Percentiles rank a stretch among this genome's conserved stretches.
Conservation (phyloP, 208 protist species). For the Trypanosoma cruzi region DNA sequence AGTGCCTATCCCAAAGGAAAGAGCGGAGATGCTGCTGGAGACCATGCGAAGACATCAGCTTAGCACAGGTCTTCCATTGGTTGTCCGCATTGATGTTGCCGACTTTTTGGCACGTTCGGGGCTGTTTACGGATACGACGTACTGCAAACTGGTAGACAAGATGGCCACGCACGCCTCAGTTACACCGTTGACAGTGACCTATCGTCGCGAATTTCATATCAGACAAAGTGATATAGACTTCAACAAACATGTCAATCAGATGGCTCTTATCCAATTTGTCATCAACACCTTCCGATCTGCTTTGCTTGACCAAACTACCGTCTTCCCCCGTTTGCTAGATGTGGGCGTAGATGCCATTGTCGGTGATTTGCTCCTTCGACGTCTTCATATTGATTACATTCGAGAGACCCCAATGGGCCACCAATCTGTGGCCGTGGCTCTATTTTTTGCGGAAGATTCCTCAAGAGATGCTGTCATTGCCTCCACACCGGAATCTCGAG, state of each 20-base stretch:
- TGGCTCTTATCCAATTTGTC: slow-evolving; percentile 49
- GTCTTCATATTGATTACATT: slow-evolving; percentile 74
- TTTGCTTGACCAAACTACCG: slow-evolving; percentile 22
- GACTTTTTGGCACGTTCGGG: background rate
- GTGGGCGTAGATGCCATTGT: slow-evolving; percentile 29
- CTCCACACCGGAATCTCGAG: slow-evolving; percentile 14
- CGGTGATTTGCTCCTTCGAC: slow-evolving; percentile 51
- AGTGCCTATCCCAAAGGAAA: slow-evolving; percentile 15
- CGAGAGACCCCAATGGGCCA: slow-evolving; percentile 52
- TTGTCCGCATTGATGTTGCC: slow-evolving; percentile 10
- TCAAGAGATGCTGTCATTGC: slow-evolving; percentile 13
- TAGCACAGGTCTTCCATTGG: background rate
- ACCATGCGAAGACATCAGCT: slow-evolving; percentile 9
- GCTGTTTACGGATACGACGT: slow-evolving; percentile 5
- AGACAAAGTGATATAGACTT: slow-evolving; percentile 77
- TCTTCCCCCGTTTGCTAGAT: slow-evolving; percentile 37
- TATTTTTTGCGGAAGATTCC: slow-evolving; percentile 24
- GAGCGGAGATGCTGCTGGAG: slow-evolving; percentile 10
- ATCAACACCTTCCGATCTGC: slow-evolving; percentile 60
- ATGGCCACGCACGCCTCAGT: slow-evolving; percentile 7
- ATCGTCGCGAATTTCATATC: slow-evolving; percentile 37
- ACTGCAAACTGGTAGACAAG: background rate
- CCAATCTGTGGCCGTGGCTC: slow-evolving; percentile 30
- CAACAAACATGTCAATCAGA: slow-evolving; percentile 76
- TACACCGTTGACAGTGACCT: slow-evolving; percentile 6